These are phyloP conservation scores for Solanum aculeatissimum DNA, from an alignment of 305 asterid species.

Conservation along the genomic window DNA sequence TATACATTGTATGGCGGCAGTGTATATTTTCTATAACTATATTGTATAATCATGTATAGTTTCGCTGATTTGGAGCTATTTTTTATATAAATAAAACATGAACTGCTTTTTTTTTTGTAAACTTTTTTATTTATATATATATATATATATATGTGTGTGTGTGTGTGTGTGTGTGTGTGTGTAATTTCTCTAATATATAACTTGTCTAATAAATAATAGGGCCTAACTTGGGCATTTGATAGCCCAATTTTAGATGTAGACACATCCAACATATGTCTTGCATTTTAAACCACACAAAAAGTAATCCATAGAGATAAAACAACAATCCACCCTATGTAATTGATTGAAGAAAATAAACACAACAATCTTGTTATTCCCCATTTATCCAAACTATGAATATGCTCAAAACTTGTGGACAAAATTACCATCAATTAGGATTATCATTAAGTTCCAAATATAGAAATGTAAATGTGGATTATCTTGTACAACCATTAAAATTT, in stretches of 20 bases:
- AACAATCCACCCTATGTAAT: neutral
- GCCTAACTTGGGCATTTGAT: neutral
- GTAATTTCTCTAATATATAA: no score
- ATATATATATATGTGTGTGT: no score
- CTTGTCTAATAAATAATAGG: neutral
- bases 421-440: neutral
- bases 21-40: no score
- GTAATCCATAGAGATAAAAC: neutral
- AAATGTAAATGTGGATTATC: neutral
- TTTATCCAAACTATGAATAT: conserved; percentile 13
- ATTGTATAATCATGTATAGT: no score
- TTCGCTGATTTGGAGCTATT: no score
- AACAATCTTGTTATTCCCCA: neutral
- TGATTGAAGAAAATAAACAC: neutral
- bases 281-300: neutral
- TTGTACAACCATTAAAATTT: neutral
- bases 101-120: no score
- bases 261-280: neutral
- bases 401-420: conserved; percentile 1
- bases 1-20: no score
- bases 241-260: neutral
- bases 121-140: no score
- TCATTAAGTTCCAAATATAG: neutral
- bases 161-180: no score
- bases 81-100: no score